phyloP scores from a whole-genome alignment of 2,329 filamentous ascomycete species.

The Fusarium sp. region DNA sequence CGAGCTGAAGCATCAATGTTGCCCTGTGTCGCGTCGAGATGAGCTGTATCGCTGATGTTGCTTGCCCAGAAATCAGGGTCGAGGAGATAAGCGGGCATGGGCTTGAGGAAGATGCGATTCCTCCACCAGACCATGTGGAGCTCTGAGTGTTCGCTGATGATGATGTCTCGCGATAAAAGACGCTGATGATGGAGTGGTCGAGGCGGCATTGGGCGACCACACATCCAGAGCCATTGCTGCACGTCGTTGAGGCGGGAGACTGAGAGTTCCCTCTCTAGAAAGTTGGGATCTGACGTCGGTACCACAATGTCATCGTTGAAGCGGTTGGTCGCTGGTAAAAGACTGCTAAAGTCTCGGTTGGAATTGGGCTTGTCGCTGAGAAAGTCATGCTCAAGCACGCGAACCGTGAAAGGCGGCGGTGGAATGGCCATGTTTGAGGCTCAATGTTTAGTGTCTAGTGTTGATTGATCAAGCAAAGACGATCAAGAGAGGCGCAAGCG shows the following conservation, averaged over 20 bases:
- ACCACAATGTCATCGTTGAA: conserved; percentile 30
- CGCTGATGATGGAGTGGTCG: conserved; percentile 53
- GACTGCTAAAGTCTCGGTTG: conserved; percentile 1
- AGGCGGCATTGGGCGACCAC: conserved; percentile 49
- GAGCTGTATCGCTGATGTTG: conserved; percentile 42
- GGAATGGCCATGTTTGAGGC: conserved; percentile 18
- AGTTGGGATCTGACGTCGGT: conserved; percentile 30
- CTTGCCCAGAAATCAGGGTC: conserved; percentile 51
- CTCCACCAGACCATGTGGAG: conserved; percentile 55
- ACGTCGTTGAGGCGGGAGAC: conserved; percentile 33
- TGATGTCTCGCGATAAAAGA: conserved; percentile 49
- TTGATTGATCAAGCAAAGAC: background rate
- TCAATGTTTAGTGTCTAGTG: background rate
- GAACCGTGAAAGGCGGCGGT: conserved; percentile 25
- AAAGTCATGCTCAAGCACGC: conserved; percentile 14
- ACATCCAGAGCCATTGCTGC: conserved; percentile 38
- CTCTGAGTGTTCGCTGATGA: conserved; percentile 52
- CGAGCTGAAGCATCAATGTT: conserved; percentile 45
- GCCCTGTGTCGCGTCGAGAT: conserved; percentile 11
- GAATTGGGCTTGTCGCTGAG: background rate
- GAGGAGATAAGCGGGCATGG: conserved; percentile 55
- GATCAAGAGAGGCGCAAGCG: background rate
- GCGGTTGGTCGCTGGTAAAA: conserved; percentile 29
- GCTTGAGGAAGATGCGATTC: conserved; percentile 53
- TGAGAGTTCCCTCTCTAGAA: conserved; percentile 29